Conservation (phyloP, 2,329 filamentous ascomycete species). For the Ophiostoma sp. region DNA sequence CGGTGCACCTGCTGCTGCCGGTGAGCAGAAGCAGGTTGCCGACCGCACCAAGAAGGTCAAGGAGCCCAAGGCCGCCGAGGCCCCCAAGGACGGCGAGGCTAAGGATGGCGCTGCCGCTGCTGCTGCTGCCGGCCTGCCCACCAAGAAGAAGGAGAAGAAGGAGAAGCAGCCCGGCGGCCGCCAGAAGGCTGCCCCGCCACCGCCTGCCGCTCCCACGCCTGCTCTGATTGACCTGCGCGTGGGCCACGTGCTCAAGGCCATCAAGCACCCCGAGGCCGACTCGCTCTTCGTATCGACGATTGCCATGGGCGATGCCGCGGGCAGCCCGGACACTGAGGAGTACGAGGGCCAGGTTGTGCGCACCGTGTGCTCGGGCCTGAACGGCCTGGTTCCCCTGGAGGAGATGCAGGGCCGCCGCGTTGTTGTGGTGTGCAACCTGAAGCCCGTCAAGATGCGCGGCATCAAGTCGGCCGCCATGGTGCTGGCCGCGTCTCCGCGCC, state of each 20-base stretch:
- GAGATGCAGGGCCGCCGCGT: slow-evolving; percentile 98
- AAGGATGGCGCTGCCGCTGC: slow-evolving; percentile 32
- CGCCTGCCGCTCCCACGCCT: slow-evolving; percentile 75
- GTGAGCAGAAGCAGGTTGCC: slow-evolving; percentile 46
- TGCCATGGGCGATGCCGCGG: slow-evolving; percentile 81
- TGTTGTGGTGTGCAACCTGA: slow-evolving; percentile 92
- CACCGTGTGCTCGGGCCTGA: slow-evolving; percentile 94
- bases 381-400: slow-evolving; percentile 83
- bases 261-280: slow-evolving; percentile 94
- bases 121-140: slow-evolving; percentile 30
- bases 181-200: slow-evolving; percentile 59
- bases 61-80: slow-evolving; percentile 44
- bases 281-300: slow-evolving; percentile 94
- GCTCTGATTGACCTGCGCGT: slow-evolving; percentile 89
- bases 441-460: slow-evolving; percentile 98
- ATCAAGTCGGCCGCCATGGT: slow-evolving; percentile 80
- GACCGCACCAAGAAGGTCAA: slow-evolving; percentile 58
- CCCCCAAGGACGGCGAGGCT: background rate
- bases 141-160: slow-evolving; percentile 78
- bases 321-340: slow-evolving; percentile 82
- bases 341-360: slow-evolving; percentile 87
- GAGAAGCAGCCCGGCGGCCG: slow-evolving; percentile 60
- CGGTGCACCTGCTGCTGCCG: slow-evolving; percentile 40
- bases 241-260: slow-evolving; percentile 92
- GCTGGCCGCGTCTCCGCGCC: slow-evolving; percentile 80